A percentile compares a stretch with the other conserved stretches of the same genome.
phyloP scores from a whole-genome alignment of 2,329 filamentous ascomycete genomes.

The Rutstroemia sp. region DNA sequence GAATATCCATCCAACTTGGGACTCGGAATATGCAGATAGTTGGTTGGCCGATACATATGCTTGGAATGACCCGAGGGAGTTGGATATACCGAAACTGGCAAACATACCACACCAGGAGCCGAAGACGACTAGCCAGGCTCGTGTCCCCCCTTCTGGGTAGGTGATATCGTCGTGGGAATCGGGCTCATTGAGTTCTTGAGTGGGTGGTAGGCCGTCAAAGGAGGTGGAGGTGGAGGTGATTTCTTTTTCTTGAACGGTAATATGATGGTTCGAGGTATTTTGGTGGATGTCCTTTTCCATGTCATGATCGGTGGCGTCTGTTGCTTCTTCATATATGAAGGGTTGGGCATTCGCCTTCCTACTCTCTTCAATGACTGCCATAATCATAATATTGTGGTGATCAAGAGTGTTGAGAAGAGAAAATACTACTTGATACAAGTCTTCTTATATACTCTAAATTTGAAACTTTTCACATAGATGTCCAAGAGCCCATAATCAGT shows the following conservation, averaged over 20 bases:
- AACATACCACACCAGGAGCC: conserved; percentile 77
- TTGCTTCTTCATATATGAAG: no score
- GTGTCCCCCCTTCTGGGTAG: conserved; percentile 71
- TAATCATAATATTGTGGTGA: no score
- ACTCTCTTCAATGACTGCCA: no score
- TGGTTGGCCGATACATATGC: conserved; percentile 6
- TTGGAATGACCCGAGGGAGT: conserved; percentile 71
- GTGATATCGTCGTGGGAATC: conserved; percentile 5
- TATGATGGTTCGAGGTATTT: not conserved
- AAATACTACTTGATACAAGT: no score
- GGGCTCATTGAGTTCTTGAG: no score
- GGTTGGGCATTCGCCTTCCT: no score
- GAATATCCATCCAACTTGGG: conserved; percentile 83
- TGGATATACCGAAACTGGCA: conserved; percentile 71
- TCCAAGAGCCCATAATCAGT: no score
- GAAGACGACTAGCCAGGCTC: conserved; percentile 79
- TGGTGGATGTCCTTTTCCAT: no score
- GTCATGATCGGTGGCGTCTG: no score
- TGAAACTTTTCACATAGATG: no score
- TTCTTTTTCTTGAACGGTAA: not conserved
- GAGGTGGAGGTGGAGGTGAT: not conserved
- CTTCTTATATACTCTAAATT: no score
- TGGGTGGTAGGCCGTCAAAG: not conserved
- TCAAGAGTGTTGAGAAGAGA: no score
- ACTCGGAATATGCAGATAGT: conserved; percentile 51